These are phyloP conservation scores for Xerophyta viscosa DNA, from an alignment of 106 monocot species.

Conservation along the genomic window DNA sequence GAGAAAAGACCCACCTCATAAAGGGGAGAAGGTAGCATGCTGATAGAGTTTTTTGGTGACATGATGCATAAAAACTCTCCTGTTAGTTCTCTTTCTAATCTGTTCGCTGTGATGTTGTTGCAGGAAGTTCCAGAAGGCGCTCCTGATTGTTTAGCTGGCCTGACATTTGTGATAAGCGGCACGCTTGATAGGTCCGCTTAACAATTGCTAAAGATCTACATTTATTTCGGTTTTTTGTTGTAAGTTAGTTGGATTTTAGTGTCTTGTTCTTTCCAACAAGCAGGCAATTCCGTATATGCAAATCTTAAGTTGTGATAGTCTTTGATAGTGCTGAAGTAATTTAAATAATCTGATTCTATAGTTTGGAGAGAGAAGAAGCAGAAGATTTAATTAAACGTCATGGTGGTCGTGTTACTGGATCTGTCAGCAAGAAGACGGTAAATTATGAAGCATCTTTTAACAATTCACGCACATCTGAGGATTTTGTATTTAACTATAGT, in stretches of 20 bases:
- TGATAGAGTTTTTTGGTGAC: too few species aligned
- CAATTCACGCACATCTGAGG: too few species aligned
- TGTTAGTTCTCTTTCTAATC: not conserved
- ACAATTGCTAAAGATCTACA: not conserved
- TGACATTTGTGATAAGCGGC: constrained; percentile 95
- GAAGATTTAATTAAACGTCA: constrained; percentile 94
- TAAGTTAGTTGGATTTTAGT: not conserved
- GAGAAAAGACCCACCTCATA: constrained; percentile 91
- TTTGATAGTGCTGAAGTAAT: not conserved
- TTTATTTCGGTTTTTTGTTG: not conserved
- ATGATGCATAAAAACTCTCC: not conserved
- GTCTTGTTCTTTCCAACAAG: too few species aligned
- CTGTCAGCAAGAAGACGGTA: constrained; percentile 97
- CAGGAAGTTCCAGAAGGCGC: constrained; percentile 97
- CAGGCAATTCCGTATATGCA: not conserved
- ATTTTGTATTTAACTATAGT: not conserved
- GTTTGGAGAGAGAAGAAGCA: constrained; percentile 97
- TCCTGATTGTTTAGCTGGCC: constrained; percentile 71
- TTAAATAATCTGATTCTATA: constrained; percentile 15
- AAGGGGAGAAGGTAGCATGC: constrained; percentile 93
- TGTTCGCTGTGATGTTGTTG: not conserved
- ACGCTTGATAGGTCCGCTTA: constrained; percentile 88
- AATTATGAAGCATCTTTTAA: not conserved
- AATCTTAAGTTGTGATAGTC: too few species aligned
- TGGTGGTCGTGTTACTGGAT: constrained; percentile 88